Conservation (phyloP, 148 eudicot species). For the Vaccinium myrtillus region DNA sequence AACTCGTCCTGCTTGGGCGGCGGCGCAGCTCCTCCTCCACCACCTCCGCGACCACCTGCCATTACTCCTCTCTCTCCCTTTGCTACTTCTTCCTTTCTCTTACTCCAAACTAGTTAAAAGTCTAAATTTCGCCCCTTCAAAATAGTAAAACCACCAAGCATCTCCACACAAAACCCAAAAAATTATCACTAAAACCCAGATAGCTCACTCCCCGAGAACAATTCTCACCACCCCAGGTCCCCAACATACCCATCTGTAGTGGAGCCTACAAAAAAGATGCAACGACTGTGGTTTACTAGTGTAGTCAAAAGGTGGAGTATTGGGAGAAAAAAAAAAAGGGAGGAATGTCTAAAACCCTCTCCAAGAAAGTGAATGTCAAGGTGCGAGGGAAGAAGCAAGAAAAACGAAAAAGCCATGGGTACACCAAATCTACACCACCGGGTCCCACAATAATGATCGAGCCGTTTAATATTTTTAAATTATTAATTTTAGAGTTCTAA, state of each 20-base stretch:
- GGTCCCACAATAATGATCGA: too few relatives aligned
- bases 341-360: not conserved
- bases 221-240: not conserved
- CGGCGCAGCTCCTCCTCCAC: slow-evolving; percentile 62
- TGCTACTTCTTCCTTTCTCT: slow-evolving; percentile 13
- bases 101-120: not conserved
- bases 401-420: slow-evolving; percentile 11
- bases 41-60: slow-evolving; percentile 31
- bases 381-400: slow-evolving; percentile 9
- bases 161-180: slow-evolving; percentile 12
- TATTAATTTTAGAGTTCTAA: too few relatives aligned
- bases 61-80: slow-evolving; percentile 21
- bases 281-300: not conserved
- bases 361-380: slow-evolving; percentile 15
- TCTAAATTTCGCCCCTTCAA: not conserved
- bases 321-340: not conserved
- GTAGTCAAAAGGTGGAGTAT: not conserved
- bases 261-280: not conserved
- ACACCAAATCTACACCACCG: too few relatives aligned
- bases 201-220: slow-evolving; percentile 12
- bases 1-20: slow-evolving; percentile 76
- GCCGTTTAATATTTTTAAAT: too few relatives aligned
- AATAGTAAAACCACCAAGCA: slow-evolving; percentile 15
- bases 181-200: slow-evolving; percentile 11
- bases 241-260: not conserved